Evolutionary conservation across 2,329 filamentous ascomycete genomes (phyloP), one percentile per base, ranked within the genome.

Genomic region (Cladorrhinum sp.): DNA sequence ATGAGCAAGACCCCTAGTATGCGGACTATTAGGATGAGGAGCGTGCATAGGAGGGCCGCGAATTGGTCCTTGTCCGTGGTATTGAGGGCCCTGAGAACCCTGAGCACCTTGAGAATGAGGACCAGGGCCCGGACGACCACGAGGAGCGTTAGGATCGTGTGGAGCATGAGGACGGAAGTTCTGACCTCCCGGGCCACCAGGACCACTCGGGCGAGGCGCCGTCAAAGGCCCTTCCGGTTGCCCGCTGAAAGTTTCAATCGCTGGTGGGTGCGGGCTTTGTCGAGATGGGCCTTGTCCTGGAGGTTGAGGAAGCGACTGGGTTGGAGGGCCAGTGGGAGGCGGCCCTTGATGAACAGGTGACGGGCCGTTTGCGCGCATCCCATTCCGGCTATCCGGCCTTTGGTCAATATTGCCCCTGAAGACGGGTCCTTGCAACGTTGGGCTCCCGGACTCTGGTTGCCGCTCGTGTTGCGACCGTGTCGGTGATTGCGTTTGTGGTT

Each of bases 281-380:
- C 63, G 61, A 5, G 61, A 58, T 2, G 58, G 53, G 1, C 59
- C 61, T 14, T 64, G 63, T 9, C 59, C 58, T 12, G 66, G 65
- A 8, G 61, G 64, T 30, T 66, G 63, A 4, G 67, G 67, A 16
- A 68, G 66, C 14, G 59, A 58, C 14, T 67, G 65, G 1, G 66
- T 68, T 12, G 68, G 68, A 42, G 68, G 66, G 0, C 64, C 67
- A 12, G 68, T 65, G 2, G 62, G 66, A 55, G 66, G 67, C 10
- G 67, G 66, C 1, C 68, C 67, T 33, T 65, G 65, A 28, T 64
- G 62, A 33, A 64, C 12, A 8, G 55, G 53, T 14, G 56, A 54
- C 1, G 62, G 49, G 10, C 57, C 50, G 7, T 51, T 21, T 36
- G 30, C 48, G 30, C 33, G 55, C 30, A 33, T 23, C 7, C 60